A percentile compares a stretch with the other conserved stretches of the same genome.
Conservation (phyloP, 768 basidiomycete species). For the Hygrocybe punicea region DNA sequence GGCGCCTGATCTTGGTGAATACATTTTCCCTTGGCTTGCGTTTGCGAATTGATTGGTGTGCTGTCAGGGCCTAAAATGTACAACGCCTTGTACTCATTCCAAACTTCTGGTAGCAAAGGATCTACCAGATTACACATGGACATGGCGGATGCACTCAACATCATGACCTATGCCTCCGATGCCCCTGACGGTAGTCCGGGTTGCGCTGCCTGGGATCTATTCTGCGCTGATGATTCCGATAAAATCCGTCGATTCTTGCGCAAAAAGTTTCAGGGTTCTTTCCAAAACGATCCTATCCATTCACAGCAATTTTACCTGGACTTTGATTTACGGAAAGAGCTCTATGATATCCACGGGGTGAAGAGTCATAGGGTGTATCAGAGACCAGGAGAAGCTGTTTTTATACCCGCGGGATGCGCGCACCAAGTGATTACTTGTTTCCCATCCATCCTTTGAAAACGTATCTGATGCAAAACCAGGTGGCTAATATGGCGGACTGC, state of each 20-base stretch:
- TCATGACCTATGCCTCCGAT: conserved; percentile 73
- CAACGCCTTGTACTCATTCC: conserved; percentile 76
- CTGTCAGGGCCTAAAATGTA: conserved; percentile 87
- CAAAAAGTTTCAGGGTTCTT: conserved; percentile 53
- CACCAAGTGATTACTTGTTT: conserved; percentile 61
- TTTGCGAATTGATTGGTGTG: background rate
- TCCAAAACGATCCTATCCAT: conserved; percentile 82
- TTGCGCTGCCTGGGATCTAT: conserved; percentile 90
- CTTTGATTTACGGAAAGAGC: conserved; percentile 56
- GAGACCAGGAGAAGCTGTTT: conserved; percentile 86
- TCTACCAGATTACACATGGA: conserved; percentile 92
- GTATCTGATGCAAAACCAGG: conserved; percentile 41
- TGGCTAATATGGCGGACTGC: conserved; percentile 90
- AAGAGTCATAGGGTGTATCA: conserved; percentile 84
- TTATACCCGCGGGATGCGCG: conserved; percentile 92
- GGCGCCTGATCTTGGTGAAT: conserved; percentile 73
- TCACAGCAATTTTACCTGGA: conserved; percentile 87
- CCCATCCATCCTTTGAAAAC: background rate
- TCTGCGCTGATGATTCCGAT: conserved; percentile 75
- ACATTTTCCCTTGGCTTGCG: conserved; percentile 15
- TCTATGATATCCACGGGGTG: conserved; percentile 67
- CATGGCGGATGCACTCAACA: conserved; percentile 90
- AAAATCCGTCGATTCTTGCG: conserved; percentile 72
- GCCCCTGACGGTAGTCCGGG: conserved; percentile 63
- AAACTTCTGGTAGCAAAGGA: conserved; percentile 67